Base-by-base conservation (phyloP, 331 rosid species). In the Rosa hybrid region DNA sequence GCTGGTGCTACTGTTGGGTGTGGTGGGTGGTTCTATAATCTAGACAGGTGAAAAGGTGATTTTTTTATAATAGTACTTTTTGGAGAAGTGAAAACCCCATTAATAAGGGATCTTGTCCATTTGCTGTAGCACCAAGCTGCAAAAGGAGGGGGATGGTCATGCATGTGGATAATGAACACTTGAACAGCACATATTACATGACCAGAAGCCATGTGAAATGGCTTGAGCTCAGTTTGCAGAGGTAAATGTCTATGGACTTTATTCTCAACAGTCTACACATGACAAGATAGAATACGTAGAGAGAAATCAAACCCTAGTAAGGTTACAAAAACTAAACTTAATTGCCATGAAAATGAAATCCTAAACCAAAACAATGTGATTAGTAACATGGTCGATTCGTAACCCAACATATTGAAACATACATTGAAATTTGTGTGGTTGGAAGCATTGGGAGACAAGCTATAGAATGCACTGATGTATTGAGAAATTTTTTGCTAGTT, bases 81-180 rank as follows among this genome's bases (percentile, higher is more conserved):
- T 64, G 48, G 72, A 62, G 48, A 76, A 63, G 62, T 27, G 60
- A 45, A 64, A 64, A 64, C 48, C 6, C 80, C 80, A 45, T 54
- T 69, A 46, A 62, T 63, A 17, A 18, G 62, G 80, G 80, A 76
- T 46, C 72, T 76, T 63, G 72, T 46, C 72, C 72, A 16, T 21
- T 60, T 12, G 1, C 7, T 63, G 17, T 27, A 25, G 17, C 67
- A 60, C 17, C 67, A 60, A 23, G 8, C 67, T 60, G 39, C 39
- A 60, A 0, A 60, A 60, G 67, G 67, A 60, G 17, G 67, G 14
- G 34, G 12, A 45, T 42, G 16, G 1, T 57, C 54, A 75, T 59
- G 56, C n/a, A 64, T 64, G 70, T 16, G 57, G 78, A 23, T 21
- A 14, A 38, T 59, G 79, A 75, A 30, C 34, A 30, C 34, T 30